A percentile compares a stretch with the other conserved stretches of the same genome.
phyloP scores from a whole-genome alignment of 2,329 filamentous ascomycete genomes.

The Didymosphaeria variabile region DNA sequence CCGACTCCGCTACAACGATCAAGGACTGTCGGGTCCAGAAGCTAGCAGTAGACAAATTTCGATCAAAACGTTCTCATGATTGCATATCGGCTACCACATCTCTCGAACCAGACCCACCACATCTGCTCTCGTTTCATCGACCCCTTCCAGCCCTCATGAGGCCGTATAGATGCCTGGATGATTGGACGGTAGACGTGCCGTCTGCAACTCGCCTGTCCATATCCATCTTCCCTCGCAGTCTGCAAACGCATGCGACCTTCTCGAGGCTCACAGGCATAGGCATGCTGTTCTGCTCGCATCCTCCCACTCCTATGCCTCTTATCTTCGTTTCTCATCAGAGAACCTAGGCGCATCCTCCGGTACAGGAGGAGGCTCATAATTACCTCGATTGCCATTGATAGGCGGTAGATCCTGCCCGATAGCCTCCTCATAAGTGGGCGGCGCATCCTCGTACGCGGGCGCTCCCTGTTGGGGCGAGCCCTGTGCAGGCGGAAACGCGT shows the following conservation, averaged over 20 bases:
- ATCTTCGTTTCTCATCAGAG: constrained; percentile 49
- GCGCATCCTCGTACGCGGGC: constrained; percentile 75
- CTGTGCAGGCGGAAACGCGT: constrained; percentile 32
- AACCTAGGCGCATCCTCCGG: constrained; percentile 49
- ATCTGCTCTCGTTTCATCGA: constrained; percentile 3
- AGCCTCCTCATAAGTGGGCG: constrained; percentile 93
- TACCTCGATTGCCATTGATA: constrained; percentile 74
- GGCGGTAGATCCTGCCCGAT: constrained; percentile 81
- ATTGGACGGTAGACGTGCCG: background rate
- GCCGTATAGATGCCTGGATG: background rate
- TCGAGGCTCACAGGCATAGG: constrained; percentile 2
- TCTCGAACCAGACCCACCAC: constrained; percentile 9
- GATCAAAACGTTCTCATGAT: constrained; percentile 22
- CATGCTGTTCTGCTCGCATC: background rate
- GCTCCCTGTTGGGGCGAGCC: constrained; percentile 39
- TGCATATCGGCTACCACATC: constrained; percentile 25
- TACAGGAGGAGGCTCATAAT: constrained; percentile 62
- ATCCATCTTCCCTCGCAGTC: background rate
- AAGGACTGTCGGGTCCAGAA: background rate
- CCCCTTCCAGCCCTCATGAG: background rate
- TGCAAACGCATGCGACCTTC: constrained; percentile 5
- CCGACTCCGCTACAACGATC: background rate
- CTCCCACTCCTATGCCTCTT: constrained; percentile 14
- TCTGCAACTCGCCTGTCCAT: background rate
- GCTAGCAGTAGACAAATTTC: background rate